Base-by-base conservation (phyloP, 1,139 yeast species). In the Geotrichum cucujoidarum region DNA sequence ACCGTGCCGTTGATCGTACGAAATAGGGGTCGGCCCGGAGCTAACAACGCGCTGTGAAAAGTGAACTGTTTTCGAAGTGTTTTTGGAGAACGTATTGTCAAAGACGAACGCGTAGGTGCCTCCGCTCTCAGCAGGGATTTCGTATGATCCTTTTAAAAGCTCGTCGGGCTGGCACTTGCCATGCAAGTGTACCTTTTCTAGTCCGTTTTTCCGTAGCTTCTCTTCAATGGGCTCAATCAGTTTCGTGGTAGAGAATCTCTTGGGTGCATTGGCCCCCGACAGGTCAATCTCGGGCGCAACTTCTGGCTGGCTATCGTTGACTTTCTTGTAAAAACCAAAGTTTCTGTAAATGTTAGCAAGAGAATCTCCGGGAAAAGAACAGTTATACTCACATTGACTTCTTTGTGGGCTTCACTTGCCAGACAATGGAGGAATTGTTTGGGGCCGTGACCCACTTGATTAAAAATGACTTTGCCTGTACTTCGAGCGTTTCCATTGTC, bases 401-500 rank as follows among this genome's bases (percentile, higher is more conserved):
- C 63, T 85, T 89, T 59, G 83, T 65, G 1, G 97, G 97, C 60
- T 82, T 84, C 43, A 88, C 75, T 61, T 83, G 90, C 84, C 94
- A 92, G 55, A 78, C 78, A 40, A 90, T 76, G 21, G 75, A 66
- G 27, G 83, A 77, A 52, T 80, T 76, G 39, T 79, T 83, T 0
- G 86, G 83, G 7, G 83, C 87, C 55, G 81, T 77, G 52, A 89
- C 80, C 97, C 97, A 92, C 59, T 90, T 87, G 60, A 90, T 85
- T 56, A 89, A 77, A 61, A 86, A 90, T 52, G 92, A 85, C 63
- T 87, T 85, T 47, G 95, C 83, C 60, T 90, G 95, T 38, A 92
- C 80, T 66, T 90, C 97, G 50, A 92, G 75, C 1, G 90, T 81
- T 65, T 89, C 96, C 94, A 84, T 85, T n/a, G n/a, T n/a, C n/a